These are phyloP conservation scores for Hypoxylon sp. DNA, from an alignment of 2,329 filamentous ascomycete genomes.

Conservation along the genomic window DNA sequence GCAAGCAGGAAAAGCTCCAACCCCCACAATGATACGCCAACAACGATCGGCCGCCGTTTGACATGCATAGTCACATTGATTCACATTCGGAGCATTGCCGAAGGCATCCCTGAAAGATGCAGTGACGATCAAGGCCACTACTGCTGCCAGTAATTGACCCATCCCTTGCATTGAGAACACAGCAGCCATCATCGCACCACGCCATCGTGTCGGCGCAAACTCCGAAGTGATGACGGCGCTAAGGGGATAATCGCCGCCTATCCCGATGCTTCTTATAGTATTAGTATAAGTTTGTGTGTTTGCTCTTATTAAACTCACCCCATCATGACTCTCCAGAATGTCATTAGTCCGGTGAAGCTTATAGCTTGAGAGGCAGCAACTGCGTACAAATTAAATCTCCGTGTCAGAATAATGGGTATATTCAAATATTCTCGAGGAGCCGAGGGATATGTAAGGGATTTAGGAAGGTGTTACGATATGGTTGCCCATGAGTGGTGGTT, in stretches of 20 bases:
- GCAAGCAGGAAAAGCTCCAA: conserved; percentile 82
- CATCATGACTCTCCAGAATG: conserved; percentile 85
- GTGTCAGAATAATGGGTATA: background rate
- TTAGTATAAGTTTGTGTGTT: conserved; percentile 32
- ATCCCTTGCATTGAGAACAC: conserved; percentile 85
- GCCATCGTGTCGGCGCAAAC: conserved; percentile 86
- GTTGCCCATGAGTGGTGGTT: conserved; percentile 67
- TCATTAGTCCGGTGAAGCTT: conserved; percentile 71
- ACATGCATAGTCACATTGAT: conserved; percentile 73
- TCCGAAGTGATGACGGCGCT: conserved; percentile 87
- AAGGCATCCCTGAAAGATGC: conserved; percentile 72
- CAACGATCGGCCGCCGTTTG: conserved; percentile 81
- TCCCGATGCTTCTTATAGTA: conserved; percentile 71
- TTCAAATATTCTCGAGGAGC: background rate
- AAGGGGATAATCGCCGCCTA: conserved; percentile 87
- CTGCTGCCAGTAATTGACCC: conserved; percentile 38
- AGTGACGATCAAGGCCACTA: conserved; percentile 73
- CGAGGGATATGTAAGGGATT: background rate
- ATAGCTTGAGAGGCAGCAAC: conserved; percentile 73
- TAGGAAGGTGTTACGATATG: conserved; percentile 57
- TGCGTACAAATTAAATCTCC: conserved; percentile 53
- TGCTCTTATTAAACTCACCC: conserved; percentile 53
- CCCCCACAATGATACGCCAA: conserved; percentile 86
- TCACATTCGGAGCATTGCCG: conserved; percentile 58
- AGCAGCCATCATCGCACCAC: conserved; percentile 85